Evolutionary conservation across 2,329 filamentous ascomycete genomes (phyloP).

Genomic region (Alternaria brassicicola): DNA sequence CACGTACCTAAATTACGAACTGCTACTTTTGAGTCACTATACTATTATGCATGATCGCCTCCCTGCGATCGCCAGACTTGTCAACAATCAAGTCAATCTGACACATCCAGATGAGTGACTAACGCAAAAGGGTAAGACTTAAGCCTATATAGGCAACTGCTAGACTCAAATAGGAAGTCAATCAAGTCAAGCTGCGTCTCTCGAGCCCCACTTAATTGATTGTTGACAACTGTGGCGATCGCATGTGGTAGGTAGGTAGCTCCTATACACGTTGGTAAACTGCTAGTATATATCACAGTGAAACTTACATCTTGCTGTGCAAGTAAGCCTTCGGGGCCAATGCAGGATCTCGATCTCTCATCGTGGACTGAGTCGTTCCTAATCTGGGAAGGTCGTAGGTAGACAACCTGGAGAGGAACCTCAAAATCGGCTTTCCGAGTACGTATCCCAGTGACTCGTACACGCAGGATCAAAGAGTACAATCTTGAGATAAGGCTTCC

Average conservation of each 20-base stretch:
- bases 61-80: not conserved
- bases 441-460: not conserved
- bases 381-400: constrained; percentile 5
- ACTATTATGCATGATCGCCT: not conserved
- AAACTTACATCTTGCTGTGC: constrained; percentile 7
- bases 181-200: too few species aligned
- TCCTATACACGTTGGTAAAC: constrained; percentile 1
- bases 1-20: not conserved
- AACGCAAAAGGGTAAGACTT: too few species aligned
- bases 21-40: not conserved
- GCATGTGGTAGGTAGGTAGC: constrained; percentile 1
- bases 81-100: too few species aligned
- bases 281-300: not conserved
- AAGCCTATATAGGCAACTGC: too few species aligned
- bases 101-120: too few species aligned
- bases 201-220: too few species aligned
- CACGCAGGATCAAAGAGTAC: constrained; percentile 7
- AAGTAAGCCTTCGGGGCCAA: constrained; percentile 1
- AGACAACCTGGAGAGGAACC: constrained; percentile 10
- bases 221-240: too few species aligned
- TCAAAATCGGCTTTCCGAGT: constrained; percentile 4
- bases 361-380: constrained; percentile 5
- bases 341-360: constrained; percentile 4
- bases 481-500: constrained; percentile 2
- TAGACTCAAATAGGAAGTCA: too few species aligned